Percentiles rank a stretch among this genome's conserved stretches.
Evolutionary conservation across 225 moss, liverwort and hornwort genomes (phyloP).

Genomic region (Neckera pumila): DNA sequence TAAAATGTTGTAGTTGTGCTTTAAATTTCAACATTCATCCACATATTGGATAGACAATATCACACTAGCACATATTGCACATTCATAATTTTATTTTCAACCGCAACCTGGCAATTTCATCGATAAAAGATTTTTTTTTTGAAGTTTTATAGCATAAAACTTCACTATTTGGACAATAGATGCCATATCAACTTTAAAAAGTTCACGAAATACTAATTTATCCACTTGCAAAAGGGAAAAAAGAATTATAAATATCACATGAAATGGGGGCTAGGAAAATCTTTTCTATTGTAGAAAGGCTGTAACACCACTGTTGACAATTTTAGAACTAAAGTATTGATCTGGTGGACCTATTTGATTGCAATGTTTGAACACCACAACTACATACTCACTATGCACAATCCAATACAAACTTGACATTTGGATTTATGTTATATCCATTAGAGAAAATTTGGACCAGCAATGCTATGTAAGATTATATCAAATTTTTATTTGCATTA

Average conservation of each 20-base stretch:
- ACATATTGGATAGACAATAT: too few species aligned
- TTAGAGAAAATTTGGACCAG: too few species aligned
- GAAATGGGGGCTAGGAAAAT: fast-evolving
- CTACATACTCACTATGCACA: background rate
- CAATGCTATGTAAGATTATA: too few species aligned
- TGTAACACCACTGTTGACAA: fast-evolving
- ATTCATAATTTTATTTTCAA: too few species aligned
- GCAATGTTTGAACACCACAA: background rate
- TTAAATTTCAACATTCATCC: too few species aligned
- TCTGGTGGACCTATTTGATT: background rate
- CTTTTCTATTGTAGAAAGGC: background rate
- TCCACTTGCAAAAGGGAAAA: fast-evolving
- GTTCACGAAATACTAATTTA: background rate
- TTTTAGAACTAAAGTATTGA: background rate
- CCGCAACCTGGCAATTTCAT: too few species aligned
- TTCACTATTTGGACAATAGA: too few species aligned
- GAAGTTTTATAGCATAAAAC: too few species aligned
- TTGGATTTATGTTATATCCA: background rate
- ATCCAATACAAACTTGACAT: background rate
- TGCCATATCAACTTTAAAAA: background rate
- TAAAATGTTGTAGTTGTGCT: too few species aligned
- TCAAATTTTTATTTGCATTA: too few species aligned
- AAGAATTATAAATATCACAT: background rate
- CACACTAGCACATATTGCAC: too few species aligned
- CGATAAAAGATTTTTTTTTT: too few species aligned